These are phyloP conservation scores for Botrytis deweyae DNA, from an alignment of 2,329 filamentous ascomycete species.

Conservation along the genomic window DNA sequence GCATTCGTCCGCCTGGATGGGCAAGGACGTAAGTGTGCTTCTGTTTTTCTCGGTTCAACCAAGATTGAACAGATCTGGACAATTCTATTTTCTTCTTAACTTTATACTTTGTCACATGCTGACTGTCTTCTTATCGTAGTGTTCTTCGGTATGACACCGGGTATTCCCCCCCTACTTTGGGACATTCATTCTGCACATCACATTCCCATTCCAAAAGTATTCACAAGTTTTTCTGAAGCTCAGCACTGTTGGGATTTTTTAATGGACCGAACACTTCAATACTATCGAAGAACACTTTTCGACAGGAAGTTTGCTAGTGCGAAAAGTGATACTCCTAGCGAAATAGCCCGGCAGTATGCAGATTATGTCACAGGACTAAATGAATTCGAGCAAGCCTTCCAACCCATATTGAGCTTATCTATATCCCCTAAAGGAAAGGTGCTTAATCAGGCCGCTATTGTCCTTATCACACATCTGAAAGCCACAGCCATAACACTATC, in stretches of 20 bases:
- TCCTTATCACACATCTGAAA: constrained; percentile 24
- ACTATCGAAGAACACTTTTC: constrained; percentile 34
- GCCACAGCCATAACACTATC: constrained; percentile 29
- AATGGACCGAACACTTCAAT: constrained; percentile 35
- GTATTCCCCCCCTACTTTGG: constrained; percentile 35
- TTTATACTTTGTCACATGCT: background rate
- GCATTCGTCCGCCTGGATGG: constrained; percentile 35
- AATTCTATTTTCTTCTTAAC: background rate
- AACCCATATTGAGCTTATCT: constrained; percentile 32
- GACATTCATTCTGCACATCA: constrained; percentile 35
- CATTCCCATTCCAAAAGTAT: constrained; percentile 32
- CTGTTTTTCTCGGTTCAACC: background rate
- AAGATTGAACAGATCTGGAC: background rate
- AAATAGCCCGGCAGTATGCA: constrained; percentile 26
- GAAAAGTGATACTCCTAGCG: constrained; percentile 25
- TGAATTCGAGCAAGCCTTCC: constrained; percentile 33
- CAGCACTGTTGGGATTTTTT: constrained; percentile 38
- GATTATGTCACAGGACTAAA: constrained; percentile 26
- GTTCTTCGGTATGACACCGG: constrained; percentile 35
- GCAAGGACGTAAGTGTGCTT: constrained; percentile 24
- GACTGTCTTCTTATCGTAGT: constrained; percentile 15
- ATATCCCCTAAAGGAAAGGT: constrained; percentile 29
- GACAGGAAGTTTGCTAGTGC: constrained; percentile 28
- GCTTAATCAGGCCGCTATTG: constrained; percentile 30
- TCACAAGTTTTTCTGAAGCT: constrained; percentile 31